Evolutionary conservation across 1,139 yeast genomes (phyloP).

Genomic region (Casaregolazyma lundiana): DNA sequence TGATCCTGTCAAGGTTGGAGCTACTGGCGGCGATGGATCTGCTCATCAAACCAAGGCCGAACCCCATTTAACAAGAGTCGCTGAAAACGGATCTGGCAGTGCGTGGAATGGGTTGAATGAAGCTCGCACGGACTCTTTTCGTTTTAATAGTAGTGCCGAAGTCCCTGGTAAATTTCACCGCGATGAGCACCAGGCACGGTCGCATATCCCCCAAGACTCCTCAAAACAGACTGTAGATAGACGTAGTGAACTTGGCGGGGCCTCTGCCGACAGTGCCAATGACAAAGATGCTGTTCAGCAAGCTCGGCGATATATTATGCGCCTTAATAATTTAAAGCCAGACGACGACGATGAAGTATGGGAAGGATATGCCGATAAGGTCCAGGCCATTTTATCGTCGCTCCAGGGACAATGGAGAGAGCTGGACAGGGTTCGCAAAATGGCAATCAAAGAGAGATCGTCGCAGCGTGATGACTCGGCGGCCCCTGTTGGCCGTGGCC

Average conservation of each 20-base stretch:
- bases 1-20: background rate
- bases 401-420: slow-evolving; percentile 22
- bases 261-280: background rate
- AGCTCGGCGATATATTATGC: slow-evolving; percentile 6
- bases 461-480: background rate
- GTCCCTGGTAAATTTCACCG: background rate
- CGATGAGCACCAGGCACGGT: background rate
- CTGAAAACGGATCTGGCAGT: background rate
- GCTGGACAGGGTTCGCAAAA: slow-evolving; percentile 18
- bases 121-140: too few species aligned
- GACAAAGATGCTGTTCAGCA: background rate
- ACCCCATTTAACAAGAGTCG: background rate
- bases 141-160: background rate
- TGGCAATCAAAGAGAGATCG: slow-evolving; percentile 7
- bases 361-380: slow-evolving; percentile 22
- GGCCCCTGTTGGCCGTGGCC: background rate
- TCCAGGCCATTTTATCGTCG: slow-evolving; percentile 16
- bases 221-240: background rate
- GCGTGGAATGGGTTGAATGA: background rate
- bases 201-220: background rate
- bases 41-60: background rate
- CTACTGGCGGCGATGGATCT: background rate
- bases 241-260: background rate
- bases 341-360: slow-evolving; percentile 24
- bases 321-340: background rate